phyloP scores from a whole-genome alignment of 208 protist species.

The Entamoeba nuttalli region DNA sequence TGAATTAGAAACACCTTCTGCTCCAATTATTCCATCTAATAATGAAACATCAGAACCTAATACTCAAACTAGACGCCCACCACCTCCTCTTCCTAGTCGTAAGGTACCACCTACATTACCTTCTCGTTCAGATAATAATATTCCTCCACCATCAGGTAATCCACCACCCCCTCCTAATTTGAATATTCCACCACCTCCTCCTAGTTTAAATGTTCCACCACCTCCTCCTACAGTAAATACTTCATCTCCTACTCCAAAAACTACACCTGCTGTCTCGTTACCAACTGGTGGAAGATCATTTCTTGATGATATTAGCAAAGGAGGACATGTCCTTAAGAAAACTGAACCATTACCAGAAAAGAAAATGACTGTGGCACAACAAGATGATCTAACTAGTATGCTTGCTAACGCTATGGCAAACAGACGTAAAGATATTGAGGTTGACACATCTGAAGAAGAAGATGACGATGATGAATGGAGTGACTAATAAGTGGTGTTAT shows the following conservation, averaged over 20 bases:
- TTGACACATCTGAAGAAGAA: background rate
- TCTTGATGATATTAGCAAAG: background rate
- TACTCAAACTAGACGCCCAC: background rate
- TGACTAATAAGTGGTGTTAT: background rate
- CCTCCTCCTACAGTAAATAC: background rate
- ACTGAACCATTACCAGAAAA: background rate
- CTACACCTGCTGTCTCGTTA: background rate
- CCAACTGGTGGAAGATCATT: background rate
- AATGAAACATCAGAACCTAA: background rate
- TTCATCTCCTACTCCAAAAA: background rate
- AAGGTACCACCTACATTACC: background rate
- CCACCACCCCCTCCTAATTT: background rate
- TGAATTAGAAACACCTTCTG: background rate
- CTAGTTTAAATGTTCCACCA: background rate
- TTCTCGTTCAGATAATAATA: too few relatives aligned
- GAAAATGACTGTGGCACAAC: background rate
- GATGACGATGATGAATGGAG: background rate
- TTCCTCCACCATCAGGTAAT: background rate
- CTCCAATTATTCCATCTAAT: background rate
- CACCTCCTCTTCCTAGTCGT: background rate
- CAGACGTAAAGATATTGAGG: background rate
- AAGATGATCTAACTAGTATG: background rate
- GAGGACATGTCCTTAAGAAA: background rate
- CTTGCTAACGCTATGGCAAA: background rate
- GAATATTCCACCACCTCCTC: background rate